phyloP scores from a whole-genome alignment of 164 flowering plant species.

The Paratinospora sagittata region DNA sequence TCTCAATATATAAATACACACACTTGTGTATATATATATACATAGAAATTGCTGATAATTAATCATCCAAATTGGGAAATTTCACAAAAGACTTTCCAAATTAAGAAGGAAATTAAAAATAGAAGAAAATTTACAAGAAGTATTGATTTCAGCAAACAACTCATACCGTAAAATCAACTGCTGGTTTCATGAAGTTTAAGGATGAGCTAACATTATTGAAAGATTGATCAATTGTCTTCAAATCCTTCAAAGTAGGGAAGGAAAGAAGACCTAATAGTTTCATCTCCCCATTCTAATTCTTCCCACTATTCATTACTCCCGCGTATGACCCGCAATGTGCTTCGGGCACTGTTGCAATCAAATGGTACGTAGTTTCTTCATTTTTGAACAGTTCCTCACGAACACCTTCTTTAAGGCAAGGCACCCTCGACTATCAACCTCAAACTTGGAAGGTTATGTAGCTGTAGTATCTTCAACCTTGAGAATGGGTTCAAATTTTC shows the following conservation, averaged over 20 bases:
- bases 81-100: too few species aligned
- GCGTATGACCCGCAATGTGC: neutral
- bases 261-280: neutral
- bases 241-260: neutral
- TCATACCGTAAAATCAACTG: too few species aligned
- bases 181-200: too few species aligned
- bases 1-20: too few species aligned
- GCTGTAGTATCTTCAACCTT: neutral
- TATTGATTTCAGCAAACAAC: too few species aligned
- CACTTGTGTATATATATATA: too few species aligned
- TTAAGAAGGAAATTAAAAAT: too few species aligned
- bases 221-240: too few species aligned
- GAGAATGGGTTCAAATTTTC: neutral
- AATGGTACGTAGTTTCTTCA: slow-evolving; percentile 20
- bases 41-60: too few species aligned
- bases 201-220: too few species aligned
- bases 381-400: neutral
- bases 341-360: neutral
- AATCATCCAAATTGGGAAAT: too few species aligned
- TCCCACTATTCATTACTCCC: slow-evolving; percentile 12
- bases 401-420: neutral
- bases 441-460: slow-evolving; percentile 5
- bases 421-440: slow-evolving; percentile 9
- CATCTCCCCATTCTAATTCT: slow-evolving; percentile 12
- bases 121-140: too few species aligned